phyloP scores from a whole-genome alignment of 345 rosid genomes.

The Nephelium lappaceum region DNA sequence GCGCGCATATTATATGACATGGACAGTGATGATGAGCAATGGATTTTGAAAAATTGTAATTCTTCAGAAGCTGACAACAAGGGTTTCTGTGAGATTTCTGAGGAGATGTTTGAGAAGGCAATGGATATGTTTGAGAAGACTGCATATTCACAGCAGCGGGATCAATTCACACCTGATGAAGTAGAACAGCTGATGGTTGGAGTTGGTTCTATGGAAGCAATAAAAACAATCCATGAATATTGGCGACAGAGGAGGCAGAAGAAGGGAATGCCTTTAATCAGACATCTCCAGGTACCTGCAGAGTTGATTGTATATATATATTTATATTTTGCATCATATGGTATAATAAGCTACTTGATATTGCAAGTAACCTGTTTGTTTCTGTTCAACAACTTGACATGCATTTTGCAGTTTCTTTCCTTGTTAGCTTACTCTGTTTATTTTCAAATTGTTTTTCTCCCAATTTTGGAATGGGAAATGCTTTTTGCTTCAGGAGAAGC shows the following conservation, averaged over 20 bases:
- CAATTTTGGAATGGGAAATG: neutral
- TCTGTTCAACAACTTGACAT: neutral
- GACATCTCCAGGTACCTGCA: constrained; percentile 87
- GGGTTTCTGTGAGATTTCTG: constrained; percentile 45
- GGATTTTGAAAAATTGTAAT: constrained; percentile 45
- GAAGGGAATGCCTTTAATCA: constrained; percentile 84
- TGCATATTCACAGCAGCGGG: constrained; percentile 68
- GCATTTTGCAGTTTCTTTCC: neutral
- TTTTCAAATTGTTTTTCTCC: neutral
- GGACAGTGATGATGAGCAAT: constrained; percentile 95
- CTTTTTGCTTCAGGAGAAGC: constrained; percentile 8
- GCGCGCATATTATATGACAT: constrained; percentile 81
- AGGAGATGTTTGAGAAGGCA: constrained; percentile 74
- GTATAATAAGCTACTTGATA: neutral
- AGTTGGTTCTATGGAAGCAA: constrained; percentile 51
- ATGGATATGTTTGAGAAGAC: constrained; percentile 90
- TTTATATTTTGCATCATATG: neutral
- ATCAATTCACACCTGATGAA: constrained; percentile 68
- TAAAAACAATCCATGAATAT: constrained; percentile 55
- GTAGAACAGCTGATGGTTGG: constrained; percentile 65
- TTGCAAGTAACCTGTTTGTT: neutral
- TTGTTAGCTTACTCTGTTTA: neutral
- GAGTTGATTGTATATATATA: neutral
- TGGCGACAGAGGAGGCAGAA: constrained; percentile 84
- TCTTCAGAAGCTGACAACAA: constrained; percentile 45